Evolutionary conservation across 208 protist genomes (phyloP).

Genomic region (Leishmania lainsoni): DNA sequence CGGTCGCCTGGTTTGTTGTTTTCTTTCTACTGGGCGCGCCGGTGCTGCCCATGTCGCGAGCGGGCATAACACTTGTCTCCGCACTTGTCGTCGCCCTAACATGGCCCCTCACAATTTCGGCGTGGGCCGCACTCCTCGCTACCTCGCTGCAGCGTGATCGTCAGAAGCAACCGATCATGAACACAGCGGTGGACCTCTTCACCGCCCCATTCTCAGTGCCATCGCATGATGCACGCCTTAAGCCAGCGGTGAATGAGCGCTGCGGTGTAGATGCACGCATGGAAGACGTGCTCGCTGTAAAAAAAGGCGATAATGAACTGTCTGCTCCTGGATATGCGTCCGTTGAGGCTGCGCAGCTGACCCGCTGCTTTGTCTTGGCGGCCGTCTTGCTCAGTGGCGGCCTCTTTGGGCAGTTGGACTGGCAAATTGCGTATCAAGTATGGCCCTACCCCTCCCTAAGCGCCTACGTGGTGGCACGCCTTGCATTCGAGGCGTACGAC

Average conservation of each 20-base stretch:
- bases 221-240: background rate
- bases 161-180: background rate
- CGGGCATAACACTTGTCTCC: conserved; percentile 6
- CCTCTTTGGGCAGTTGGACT: conserved; percentile 57
- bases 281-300: background rate
- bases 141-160: conserved; percentile 11
- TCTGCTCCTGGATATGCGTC: background rate
- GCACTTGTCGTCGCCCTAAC: conserved; percentile 21
- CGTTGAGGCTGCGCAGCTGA: background rate
- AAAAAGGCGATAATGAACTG: background rate
- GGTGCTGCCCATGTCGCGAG: conserved; percentile 7
- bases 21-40: conserved; percentile 37
- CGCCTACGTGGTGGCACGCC: conserved; percentile 14
- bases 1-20: conserved; percentile 9
- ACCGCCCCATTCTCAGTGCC: background rate
- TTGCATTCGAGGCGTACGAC: background rate
- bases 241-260: background rate
- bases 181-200: conserved; percentile 16
- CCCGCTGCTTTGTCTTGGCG: conserved; percentile 34
- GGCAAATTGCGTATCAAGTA: conserved; percentile 45
- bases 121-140: conserved; percentile 8
- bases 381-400: conserved; percentile 41
- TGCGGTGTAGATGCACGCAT: background rate
- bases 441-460: conserved; percentile 60
- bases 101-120: conserved; percentile 20